These are phyloP conservation scores for Talaromyces borbonicus DNA, from an alignment of 495 filamentous ascomycete genomes.

Conservation along the genomic window DNA sequence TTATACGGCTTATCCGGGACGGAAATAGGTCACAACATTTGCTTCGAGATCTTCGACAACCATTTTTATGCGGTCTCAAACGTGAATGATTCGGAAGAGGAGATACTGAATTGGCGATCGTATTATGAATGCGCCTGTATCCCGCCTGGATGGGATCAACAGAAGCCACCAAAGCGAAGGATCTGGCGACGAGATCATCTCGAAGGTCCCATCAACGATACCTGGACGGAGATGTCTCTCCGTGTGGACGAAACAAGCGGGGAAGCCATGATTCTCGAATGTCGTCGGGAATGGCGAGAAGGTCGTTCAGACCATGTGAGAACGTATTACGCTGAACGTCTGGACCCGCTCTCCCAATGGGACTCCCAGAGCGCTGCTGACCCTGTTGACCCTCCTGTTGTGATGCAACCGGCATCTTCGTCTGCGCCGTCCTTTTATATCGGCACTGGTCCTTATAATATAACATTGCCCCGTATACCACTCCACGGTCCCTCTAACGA, in stretches of 20 bases:
- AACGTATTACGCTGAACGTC: conserved; percentile 56
- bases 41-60: conserved; percentile 61
- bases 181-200: conserved; percentile 59
- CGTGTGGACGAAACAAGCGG: conserved; percentile 53
- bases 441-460: conserved; percentile 4
- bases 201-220: conserved; percentile 70
- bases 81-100: conserved; percentile 49
- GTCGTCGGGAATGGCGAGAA: conserved; percentile 58
- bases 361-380: not conserved
- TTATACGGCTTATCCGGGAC: conserved; percentile 46
- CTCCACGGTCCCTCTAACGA: not conserved
- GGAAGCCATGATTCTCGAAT: conserved; percentile 54
- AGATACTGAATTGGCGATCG: conserved; percentile 59
- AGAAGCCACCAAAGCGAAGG: conserved; percentile 24
- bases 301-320: conserved; percentile 51
- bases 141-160: conserved; percentile 27
- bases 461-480: not conserved
- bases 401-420: not conserved
- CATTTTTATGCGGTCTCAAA: conserved; percentile 68
- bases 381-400: not conserved
- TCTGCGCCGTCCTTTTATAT: not conserved
- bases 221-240: conserved; percentile 60
- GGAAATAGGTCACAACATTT: conserved; percentile 58
- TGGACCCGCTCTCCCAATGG: conserved; percentile 36
- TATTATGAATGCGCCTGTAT: conserved; percentile 62